Evolutionary conservation across 768 basidiomycete species (phyloP).

Genomic region (Lactifluus pinguis): DNA sequence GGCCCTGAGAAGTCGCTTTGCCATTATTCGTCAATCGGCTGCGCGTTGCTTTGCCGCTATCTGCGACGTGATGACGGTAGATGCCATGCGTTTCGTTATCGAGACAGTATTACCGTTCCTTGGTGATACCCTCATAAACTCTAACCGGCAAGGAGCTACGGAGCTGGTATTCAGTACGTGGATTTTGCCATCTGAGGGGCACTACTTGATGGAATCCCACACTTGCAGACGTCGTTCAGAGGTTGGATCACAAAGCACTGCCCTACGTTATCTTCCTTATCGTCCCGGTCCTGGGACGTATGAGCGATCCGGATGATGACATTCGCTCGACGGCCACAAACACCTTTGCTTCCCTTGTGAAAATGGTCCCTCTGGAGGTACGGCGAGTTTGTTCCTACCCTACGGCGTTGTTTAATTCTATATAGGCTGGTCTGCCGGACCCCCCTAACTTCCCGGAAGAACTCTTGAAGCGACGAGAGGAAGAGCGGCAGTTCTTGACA

Average conservation of each 20-base stretch:
- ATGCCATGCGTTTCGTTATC: constrained; percentile 87
- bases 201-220: constrained; percentile 16
- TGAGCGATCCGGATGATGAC: constrained; percentile 91
- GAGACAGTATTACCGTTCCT: constrained; percentile 75
- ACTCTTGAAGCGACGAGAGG: constrained; percentile 73
- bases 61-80: constrained; percentile 75
- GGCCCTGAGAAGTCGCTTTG: constrained; percentile 77
- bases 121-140: constrained; percentile 62
- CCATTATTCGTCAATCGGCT: constrained; percentile 83
- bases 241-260: constrained; percentile 86
- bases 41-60: constrained; percentile 82
- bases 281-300: constrained; percentile 91
- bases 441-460: constrained; percentile 88
- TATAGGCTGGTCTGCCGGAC: constrained; percentile 85
- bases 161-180: constrained; percentile 87
- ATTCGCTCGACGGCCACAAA: constrained; percentile 93
- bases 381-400: constrained; percentile 14
- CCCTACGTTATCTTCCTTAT: constrained; percentile 97
- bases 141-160: constrained; percentile 81
- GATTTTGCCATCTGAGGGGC: background rate
- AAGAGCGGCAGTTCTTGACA: constrained; percentile 83
- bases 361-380: constrained; percentile 97
- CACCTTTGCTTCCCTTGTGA: constrained; percentile 92
- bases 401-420: background rate
- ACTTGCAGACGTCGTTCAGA: constrained; percentile 74